phyloP scores from a whole-genome alignment of 2,329 filamentous ascomycete species.

The Dothideomycetidae sp. region DNA sequence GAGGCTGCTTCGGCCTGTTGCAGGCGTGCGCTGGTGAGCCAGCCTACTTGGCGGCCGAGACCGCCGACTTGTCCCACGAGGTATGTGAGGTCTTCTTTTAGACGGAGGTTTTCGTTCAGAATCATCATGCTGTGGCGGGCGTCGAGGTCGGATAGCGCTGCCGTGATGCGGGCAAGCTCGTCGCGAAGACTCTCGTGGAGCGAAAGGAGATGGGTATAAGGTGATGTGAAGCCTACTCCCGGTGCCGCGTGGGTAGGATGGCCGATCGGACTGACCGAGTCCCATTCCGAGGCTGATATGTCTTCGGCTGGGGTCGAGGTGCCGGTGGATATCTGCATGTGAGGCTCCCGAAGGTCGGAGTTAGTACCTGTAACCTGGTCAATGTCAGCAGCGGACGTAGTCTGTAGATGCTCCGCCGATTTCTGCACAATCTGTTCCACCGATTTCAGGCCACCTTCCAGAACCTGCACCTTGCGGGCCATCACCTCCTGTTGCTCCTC shows the following conservation, averaged over 20 bases:
- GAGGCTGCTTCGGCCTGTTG: slow-evolving; percentile 24
- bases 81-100: slow-evolving; percentile 48
- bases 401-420: neutral
- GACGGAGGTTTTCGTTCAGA: slow-evolving; percentile 47
- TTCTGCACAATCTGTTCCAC: slow-evolving; percentile 27
- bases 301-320: neutral
- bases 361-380: neutral
- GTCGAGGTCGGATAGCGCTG: slow-evolving; percentile 44
- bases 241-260: slow-evolving; percentile 16
- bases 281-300: slow-evolving; percentile 11
- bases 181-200: slow-evolving; percentile 47
- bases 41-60: slow-evolving; percentile 47
- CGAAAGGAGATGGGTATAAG: slow-evolving; percentile 44
- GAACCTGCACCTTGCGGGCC: slow-evolving; percentile 29
- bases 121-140: slow-evolving; percentile 47
- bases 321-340: neutral
- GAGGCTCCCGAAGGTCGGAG: neutral
- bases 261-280: neutral
- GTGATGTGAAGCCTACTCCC: slow-evolving; percentile 28
- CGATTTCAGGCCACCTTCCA: slow-evolving; percentile 30
- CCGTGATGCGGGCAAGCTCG: slow-evolving; percentile 41
- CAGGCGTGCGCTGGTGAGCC: slow-evolving; percentile 44
- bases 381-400: neutral
- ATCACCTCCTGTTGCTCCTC: slow-evolving; percentile 30
- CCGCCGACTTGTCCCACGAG: slow-evolving; percentile 45